Base-by-base conservation (phyloP, 495 filamentous ascomycete species). In the Talaromyces proteolyticus region DNA sequence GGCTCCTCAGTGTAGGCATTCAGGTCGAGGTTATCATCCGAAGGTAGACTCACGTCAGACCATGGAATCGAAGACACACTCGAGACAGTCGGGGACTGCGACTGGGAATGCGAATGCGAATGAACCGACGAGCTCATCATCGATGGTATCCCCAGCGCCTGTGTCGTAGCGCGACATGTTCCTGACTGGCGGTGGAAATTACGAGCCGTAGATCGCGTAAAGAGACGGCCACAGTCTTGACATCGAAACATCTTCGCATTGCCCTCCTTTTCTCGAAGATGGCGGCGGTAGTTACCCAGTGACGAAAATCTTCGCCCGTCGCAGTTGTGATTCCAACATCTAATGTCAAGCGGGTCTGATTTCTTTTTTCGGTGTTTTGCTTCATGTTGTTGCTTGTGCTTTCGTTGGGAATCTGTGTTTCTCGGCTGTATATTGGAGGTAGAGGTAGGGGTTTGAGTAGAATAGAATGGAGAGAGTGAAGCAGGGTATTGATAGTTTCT, bases 251-350 rank as follows among this genome's bases (percentile, higher is more conserved):
- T 43, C 18, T 43, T 43, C 6, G 41, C 16, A 22, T 43, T 43
- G 19, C 41, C 17, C 23, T 3, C 41, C 41, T 43, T 43, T 43
- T 43, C 41, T 22, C 41, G 41, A 18, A 43, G 41, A 43, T 43
- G 41, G 3, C 41, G 17, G 41, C 20, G 41, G n/a, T 43, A 43
- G n/a, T 43, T 43, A 5, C 41, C 41, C 41, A 18, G 12, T 12
- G 41, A 43, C 14, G 41, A 43, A 21, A 43, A 43, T 21, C 20
- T 43, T 43, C 41, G 41, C 19, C 41, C 41, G 18, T 14, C 41
- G 8, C 41, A 43, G 23, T 43, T 43, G n/a, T 43, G 41, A 6
- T 43, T 43, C 41, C 41, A 43, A 21, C 41, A 43, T 43, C 41
- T 43, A 21, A 43, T 43, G 4, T 43, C 41, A 20, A 21, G 23